phyloP scores from a whole-genome alignment of 805 yeast species.

The Ogataea wickerhamii region DNA sequence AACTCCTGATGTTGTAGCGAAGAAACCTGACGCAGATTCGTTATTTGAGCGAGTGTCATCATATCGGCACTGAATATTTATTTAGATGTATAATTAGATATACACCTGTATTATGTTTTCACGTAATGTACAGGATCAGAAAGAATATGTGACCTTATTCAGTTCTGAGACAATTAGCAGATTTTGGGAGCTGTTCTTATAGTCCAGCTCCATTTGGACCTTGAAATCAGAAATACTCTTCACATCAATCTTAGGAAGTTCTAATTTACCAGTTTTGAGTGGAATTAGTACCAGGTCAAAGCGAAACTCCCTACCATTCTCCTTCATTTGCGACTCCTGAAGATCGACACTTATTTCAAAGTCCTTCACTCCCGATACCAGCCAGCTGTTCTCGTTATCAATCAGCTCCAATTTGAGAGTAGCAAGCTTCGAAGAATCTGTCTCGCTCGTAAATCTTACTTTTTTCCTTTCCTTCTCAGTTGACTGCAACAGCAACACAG shows the following conservation, averaged over 20 bases:
- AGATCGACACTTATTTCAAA: conserved; percentile 38
- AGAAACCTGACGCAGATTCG: conserved; percentile 66
- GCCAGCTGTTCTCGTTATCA: conserved; percentile 61
- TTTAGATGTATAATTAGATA: neutral
- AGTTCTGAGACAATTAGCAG: conserved; percentile 68
- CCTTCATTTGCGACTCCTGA: conserved; percentile 6
- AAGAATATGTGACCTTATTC: conserved; percentile 57
- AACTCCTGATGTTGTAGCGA: conserved; percentile 59
- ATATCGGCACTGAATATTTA: neutral
- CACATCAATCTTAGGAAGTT: conserved; percentile 60
- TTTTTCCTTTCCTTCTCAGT: conserved; percentile 24
- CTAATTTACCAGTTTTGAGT: conserved; percentile 66
- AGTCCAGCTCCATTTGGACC: conserved; percentile 56
- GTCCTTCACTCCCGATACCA: conserved; percentile 66
- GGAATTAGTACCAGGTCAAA: conserved; percentile 61
- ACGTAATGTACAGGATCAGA: conserved; percentile 34
- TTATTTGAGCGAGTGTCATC: conserved; percentile 41
- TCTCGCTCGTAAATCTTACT: conserved; percentile 27
- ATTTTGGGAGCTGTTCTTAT: conserved; percentile 65
- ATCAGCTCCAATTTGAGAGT: conserved; percentile 24
- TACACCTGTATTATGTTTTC: neutral
- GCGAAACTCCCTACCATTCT: conserved; percentile 13
- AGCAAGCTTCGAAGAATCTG: conserved; percentile 15
- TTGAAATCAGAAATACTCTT: conserved; percentile 29
- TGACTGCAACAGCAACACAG: conserved; percentile 19